These are phyloP conservation scores for Hysterium pulicare DNA, from an alignment of 2,329 filamentous ascomycete species.

Conservation along the genomic window DNA sequence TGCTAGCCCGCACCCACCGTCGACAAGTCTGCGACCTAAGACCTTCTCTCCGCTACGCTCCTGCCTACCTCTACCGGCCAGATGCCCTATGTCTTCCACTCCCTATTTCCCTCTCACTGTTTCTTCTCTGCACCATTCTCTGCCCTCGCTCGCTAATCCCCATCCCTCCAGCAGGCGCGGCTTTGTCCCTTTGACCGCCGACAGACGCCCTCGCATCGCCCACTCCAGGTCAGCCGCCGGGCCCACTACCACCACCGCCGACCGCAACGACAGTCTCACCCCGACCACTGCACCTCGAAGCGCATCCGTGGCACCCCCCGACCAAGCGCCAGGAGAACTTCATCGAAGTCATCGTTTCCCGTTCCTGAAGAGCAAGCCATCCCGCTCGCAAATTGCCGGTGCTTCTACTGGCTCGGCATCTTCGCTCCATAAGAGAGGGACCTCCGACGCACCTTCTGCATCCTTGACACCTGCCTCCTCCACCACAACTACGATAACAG, in stretches of 20 bases:
- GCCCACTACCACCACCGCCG: background rate
- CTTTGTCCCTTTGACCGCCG: background rate
- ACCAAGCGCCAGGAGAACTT: constrained; percentile 1
- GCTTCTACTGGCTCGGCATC: no score
- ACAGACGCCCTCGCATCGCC: background rate
- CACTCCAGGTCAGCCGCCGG: background rate
- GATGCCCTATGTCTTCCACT: constrained; percentile 30
- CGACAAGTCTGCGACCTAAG: no score
- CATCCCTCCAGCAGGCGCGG: constrained; percentile 2
- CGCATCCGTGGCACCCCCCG: constrained; percentile 2
- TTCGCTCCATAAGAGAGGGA: no score
- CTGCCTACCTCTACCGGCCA: constrained; percentile 23
- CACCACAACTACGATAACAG: no score
- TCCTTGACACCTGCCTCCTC: no score
- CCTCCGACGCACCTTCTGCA: no score
- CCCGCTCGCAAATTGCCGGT: background rate
- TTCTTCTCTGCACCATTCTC: constrained; percentile 12
- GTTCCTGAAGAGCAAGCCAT: background rate
- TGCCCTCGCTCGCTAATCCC: no score
- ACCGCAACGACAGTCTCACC: background rate
- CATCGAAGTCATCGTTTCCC: background rate
- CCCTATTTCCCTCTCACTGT: constrained; percentile 26
- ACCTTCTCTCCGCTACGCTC: constrained; percentile 30
- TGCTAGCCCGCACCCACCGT: no score
- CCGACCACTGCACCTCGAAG: background rate